Evolutionary conservation across 2,329 filamentous ascomycete species (phyloP).

Genomic region (Geosmithia morbida): DNA sequence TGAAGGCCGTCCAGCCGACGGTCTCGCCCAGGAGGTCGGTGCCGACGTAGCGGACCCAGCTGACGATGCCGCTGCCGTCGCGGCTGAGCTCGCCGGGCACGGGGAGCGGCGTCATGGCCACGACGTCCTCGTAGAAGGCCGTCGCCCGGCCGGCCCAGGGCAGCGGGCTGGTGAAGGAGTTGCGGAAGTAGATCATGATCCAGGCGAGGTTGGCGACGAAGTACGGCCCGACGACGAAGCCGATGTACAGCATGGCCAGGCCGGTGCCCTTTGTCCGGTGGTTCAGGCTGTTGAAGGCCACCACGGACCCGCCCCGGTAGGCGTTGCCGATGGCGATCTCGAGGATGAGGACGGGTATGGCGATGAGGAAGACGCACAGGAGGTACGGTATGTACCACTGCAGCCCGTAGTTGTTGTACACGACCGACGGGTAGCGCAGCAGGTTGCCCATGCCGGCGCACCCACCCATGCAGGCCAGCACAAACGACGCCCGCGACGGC

Average conservation of each 20-base stretch:
- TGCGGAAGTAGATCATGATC: slow-evolving; percentile 44
- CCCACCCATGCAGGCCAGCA: slow-evolving; percentile 43
- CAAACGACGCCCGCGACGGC: slow-evolving; percentile 37
- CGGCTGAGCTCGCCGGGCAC: slow-evolving; percentile 20
- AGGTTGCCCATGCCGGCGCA: slow-evolving; percentile 44
- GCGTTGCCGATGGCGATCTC: slow-evolving; percentile 58
- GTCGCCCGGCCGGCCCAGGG: slow-evolving; percentile 36
- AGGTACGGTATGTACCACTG: slow-evolving; percentile 48
- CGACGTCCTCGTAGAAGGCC: slow-evolving; percentile 35
- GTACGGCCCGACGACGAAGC: slow-evolving; percentile 40
- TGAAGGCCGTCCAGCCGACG: slow-evolving; percentile 41
- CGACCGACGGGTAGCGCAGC: slow-evolving; percentile 39
- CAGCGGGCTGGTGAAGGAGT: slow-evolving; percentile 37
- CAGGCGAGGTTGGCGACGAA: slow-evolving; percentile 42
- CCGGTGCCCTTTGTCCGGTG: slow-evolving; percentile 37
- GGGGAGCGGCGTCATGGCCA: slow-evolving; percentile 30
- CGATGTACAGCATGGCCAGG: slow-evolving; percentile 34
- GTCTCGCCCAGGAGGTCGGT: slow-evolving; percentile 36
- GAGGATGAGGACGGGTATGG: slow-evolving; percentile 39
- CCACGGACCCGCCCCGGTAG: slow-evolving; percentile 38
- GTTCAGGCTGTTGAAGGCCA: slow-evolving; percentile 39
- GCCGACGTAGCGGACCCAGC: slow-evolving; percentile 31
- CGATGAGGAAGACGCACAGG: slow-evolving; percentile 37
- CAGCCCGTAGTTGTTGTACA: slow-evolving; percentile 45
- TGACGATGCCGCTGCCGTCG: slow-evolving; percentile 20